Evolutionary conservation across 495 filamentous ascomycete genomes (phyloP).

Genomic region (Usnea hakonensis): DNA sequence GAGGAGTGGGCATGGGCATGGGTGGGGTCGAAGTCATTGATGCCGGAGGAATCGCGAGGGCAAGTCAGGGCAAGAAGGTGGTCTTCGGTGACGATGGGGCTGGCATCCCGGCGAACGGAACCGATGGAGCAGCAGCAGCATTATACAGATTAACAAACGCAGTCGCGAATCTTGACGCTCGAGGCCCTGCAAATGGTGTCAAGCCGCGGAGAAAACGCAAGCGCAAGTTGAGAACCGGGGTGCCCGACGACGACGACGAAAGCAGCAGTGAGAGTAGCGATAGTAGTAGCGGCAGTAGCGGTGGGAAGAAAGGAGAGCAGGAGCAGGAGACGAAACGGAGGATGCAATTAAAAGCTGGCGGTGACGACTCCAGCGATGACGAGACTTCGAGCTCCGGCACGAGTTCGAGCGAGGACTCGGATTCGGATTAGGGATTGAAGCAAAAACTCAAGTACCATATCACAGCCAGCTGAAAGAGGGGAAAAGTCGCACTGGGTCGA

Average conservation of each 20-base stretch:
- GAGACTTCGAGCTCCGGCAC: slow-evolving; percentile 3
- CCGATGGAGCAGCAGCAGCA: background rate
- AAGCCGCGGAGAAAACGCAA: slow-evolving; percentile 54
- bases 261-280: slow-evolving; percentile 29
- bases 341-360: background rate
- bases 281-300: slow-evolving; percentile 25
- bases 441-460: background rate
- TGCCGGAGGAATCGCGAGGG: slow-evolving; percentile 22
- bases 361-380: background rate
- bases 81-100: slow-evolving; percentile 12
- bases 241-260: slow-evolving; percentile 31
- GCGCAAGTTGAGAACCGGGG: slow-evolving; percentile 35
- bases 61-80: slow-evolving; percentile 19
- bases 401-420: background rate
- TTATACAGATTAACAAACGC: background rate
- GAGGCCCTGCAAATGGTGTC: slow-evolving; percentile 26
- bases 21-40: slow-evolving; percentile 25
- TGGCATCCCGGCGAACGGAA: background rate
- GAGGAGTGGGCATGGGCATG: slow-evolving; percentile 1
- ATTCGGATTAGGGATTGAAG: background rate
- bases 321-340: background rate
- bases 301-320: background rate
- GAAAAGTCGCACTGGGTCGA: too few species aligned
- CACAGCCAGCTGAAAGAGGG: background rate
- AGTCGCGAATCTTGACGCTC: background rate